These are phyloP conservation scores for Epichloe gansuensis DNA, from an alignment of 2,329 filamentous ascomycete species.

Conservation along the genomic window DNA sequence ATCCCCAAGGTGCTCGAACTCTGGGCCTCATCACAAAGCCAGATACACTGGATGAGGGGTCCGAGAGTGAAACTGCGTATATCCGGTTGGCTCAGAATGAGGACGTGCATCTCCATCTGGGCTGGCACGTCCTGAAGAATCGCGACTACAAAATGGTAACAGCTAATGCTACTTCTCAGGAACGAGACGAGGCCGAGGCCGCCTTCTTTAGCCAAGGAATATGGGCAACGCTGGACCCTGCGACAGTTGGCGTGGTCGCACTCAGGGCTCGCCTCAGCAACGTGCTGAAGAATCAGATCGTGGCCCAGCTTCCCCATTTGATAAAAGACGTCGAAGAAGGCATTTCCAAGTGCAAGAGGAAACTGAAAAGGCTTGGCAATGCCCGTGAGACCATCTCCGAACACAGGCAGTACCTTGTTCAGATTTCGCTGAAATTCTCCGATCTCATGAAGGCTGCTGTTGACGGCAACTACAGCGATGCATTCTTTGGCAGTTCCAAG, in stretches of 20 bases:
- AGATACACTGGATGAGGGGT: slow-evolving; percentile 23
- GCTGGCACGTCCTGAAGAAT: slow-evolving; percentile 41
- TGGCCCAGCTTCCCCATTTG: slow-evolving; percentile 29
- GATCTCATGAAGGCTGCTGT: slow-evolving; percentile 30
- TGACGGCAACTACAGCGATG: slow-evolving; percentile 37
- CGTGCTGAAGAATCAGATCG: slow-evolving; percentile 35
- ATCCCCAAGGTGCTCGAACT: slow-evolving; percentile 26
- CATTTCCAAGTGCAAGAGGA: slow-evolving; percentile 20
- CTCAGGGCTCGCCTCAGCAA: slow-evolving; percentile 36
- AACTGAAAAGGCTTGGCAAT: slow-evolving; percentile 34
- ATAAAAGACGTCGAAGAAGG: slow-evolving; percentile 27
- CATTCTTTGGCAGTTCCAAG: slow-evolving; percentile 33
- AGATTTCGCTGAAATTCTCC: slow-evolving; percentile 31
- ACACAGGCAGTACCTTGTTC: slow-evolving; percentile 34
- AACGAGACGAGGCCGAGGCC: slow-evolving; percentile 27
- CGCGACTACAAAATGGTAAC: slow-evolving; percentile 22
- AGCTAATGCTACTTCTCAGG: slow-evolving; percentile 13
- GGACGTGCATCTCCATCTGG: slow-evolving; percentile 33
- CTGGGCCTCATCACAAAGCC: slow-evolving; percentile 46
- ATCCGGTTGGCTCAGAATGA: slow-evolving; percentile 30
- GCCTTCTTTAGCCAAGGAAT: slow-evolving; percentile 29
- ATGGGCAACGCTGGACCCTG: slow-evolving; percentile 24
- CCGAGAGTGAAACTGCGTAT: slow-evolving; percentile 26
- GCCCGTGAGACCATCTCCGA: slow-evolving; percentile 30
- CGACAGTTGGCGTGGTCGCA: slow-evolving; percentile 31